Conservation (phyloP, 1,139 yeast genomes). For the Schwanniomyces etchellsii region DNA sequence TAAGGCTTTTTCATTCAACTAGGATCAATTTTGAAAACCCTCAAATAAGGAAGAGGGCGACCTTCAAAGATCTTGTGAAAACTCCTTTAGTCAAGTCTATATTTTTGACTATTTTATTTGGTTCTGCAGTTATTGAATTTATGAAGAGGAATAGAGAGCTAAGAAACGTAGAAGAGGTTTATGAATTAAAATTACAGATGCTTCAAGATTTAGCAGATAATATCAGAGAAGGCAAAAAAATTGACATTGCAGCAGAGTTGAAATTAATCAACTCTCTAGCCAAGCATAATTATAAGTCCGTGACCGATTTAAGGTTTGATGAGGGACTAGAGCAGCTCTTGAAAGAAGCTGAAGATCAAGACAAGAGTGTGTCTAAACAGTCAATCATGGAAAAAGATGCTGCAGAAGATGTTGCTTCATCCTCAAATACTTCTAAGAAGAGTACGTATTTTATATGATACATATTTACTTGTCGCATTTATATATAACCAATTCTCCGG, state of each 20-base stretch:
- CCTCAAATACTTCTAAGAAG: no score
- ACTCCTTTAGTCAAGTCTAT: slow-evolving; percentile 37
- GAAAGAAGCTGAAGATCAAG: slow-evolving; percentile 24
- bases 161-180: slow-evolving; percentile 24
- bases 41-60: slow-evolving; percentile 9
- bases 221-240: slow-evolving; percentile 24
- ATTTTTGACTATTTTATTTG: slow-evolving; percentile 32
- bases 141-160: slow-evolving; percentile 30
- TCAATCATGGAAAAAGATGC: no score
- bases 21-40: no score
- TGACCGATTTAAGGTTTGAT: slow-evolving; percentile 36
- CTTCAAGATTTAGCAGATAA: slow-evolving; percentile 26
- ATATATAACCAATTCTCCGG: no score
- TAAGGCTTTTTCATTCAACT: no score
- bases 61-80: slow-evolving; percentile 15
- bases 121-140: slow-evolving; percentile 35
- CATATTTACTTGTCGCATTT: not conserved
- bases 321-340: slow-evolving; percentile 33
- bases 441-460: slow-evolving; percentile 2
- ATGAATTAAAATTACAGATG: slow-evolving; percentile 26
- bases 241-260: slow-evolving; percentile 35
- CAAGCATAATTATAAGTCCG: slow-evolving; percentile 23
- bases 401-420: no score
- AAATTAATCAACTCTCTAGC: slow-evolving; percentile 32
- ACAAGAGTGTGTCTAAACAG: slow-evolving; percentile 10